Conservation (phyloP, 148 eudicot genomes). For the Diospyros lotus region DNA sequence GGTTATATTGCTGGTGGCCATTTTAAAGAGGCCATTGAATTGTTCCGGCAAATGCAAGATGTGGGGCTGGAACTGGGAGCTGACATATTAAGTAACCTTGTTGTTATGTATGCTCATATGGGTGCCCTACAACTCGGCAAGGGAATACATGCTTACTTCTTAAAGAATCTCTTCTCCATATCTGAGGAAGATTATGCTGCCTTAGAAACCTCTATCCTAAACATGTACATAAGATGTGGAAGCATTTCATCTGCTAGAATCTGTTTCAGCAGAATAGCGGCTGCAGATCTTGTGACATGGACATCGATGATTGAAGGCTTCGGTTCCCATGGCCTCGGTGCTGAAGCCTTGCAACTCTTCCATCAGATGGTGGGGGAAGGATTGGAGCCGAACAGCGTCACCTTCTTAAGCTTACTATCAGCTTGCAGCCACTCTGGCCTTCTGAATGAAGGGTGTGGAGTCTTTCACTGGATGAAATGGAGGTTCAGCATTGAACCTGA, state of each 20-base stretch:
- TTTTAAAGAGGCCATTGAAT: conserved; percentile 25
- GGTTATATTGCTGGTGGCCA: conserved; percentile 31
- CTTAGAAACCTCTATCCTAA: conserved; percentile 30
- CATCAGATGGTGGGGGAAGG: conserved; percentile 39
- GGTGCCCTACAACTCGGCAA: conserved; percentile 49
- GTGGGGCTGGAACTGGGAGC: conserved; percentile 16
- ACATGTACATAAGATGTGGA: conserved; percentile 30
- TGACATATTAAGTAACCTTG: conserved; percentile 28
- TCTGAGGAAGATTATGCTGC: conserved; percentile 12
- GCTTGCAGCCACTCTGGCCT: conserved; percentile 63
- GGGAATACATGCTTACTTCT: conserved; percentile 39
- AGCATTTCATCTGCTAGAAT: conserved; percentile 21
- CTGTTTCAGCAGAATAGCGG: conserved; percentile 27
- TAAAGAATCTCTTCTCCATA: conserved; percentile 20
- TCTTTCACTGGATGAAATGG: conserved; percentile 40
- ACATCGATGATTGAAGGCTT: conserved; percentile 58
- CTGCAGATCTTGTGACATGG: conserved; percentile 40
- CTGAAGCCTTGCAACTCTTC: conserved; percentile 33
- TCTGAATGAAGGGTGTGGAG: conserved; percentile 34
- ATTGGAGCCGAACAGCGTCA: conserved; percentile 37
- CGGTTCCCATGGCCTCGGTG: conserved; percentile 46
- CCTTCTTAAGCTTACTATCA: conserved; percentile 42
- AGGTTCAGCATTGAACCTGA: conserved; percentile 33
- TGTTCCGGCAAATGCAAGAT: conserved; percentile 28
- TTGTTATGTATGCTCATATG: conserved; percentile 33